Evolutionary conservation across 2,329 filamentous ascomycete species (phyloP), one percentile per base, ranked within the genome.

Genomic region (Chaetomiaceae sp.): DNA sequence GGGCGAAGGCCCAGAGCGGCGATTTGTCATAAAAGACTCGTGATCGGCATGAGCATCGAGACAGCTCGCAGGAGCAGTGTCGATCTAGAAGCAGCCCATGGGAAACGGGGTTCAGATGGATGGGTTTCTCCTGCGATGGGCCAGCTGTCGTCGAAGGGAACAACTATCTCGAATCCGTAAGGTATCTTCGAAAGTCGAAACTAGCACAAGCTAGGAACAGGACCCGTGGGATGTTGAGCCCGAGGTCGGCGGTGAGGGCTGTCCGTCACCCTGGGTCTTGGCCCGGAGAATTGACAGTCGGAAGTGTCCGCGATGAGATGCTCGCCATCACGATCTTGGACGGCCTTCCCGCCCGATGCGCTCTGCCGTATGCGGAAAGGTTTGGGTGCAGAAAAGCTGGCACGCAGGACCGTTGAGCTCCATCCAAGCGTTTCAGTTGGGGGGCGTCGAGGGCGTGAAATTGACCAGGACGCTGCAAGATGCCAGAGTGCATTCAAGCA

Each of bases 281-380:
- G 25, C 37, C 19, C 36, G 29, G 36, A 15, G 37, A 27, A 12
- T 20, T 20, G 11, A 25, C 17, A 11, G 6, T 40, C 39, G 39
- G 25, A 8, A 11, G 22, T 25, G 29, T 47, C n/a, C n/a, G n/a
- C n/a, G n/a, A n/a, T 36, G 37, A 47, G 50, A 36, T 29, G 37
- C 20, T 39, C 34, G 29, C 29, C 29, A 36, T 37, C 43, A 7
- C 15, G 50, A 40, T 47, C 50, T 27, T 29, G 37, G 43, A 19
- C 40, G 44, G 19, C 23, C n/a, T 33, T 55, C 53, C 53, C 45
- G 43, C 6, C 44, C 42, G 38, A 48, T 49, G 48, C 39, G 47
- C 25, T 23, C 34, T 55, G 25, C 53, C 34, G 48, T 19, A 52
- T 55, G 44, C 34, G 49, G 53, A 42, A 39, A 51, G 39, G 48